Percentiles rank a stretch among this genome's conserved stretches.
Evolutionary conservation across 208 protist genomes (phyloP).

Genomic region (Crithidia mellificae): DNA sequence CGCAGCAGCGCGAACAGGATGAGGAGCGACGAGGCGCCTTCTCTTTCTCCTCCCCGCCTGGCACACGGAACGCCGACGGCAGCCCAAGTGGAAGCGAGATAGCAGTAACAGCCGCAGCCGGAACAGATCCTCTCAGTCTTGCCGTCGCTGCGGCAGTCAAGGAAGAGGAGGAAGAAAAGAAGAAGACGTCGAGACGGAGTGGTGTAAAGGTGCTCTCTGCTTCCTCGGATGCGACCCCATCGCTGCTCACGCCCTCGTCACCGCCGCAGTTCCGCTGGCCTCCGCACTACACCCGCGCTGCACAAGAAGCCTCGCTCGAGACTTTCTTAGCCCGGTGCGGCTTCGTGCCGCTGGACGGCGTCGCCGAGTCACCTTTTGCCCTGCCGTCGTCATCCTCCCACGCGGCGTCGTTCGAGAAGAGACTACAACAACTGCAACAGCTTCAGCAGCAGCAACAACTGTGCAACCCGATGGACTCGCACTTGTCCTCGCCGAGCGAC

Average conservation of each 20-base stretch:
- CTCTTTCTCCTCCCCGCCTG: neutral
- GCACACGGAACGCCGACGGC: too few relatives aligned
- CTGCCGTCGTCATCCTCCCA: neutral
- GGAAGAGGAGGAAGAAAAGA: too few relatives aligned
- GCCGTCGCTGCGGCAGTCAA: too few relatives aligned
- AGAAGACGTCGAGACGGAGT: too few relatives aligned
- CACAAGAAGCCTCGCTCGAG: constrained; percentile 7
- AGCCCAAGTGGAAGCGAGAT: too few relatives aligned
- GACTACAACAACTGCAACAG: neutral
- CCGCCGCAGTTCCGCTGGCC: constrained; percentile 12
- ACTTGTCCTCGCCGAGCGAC: constrained; percentile 5
- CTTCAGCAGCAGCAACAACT: neutral
- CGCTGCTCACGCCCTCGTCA: constrained; percentile 2
- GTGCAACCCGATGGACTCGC: neutral
- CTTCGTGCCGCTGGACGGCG: constrained; percentile 12
- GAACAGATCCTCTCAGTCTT: too few relatives aligned
- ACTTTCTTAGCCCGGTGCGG: constrained; percentile 30
- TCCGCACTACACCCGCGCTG: constrained; percentile 16
- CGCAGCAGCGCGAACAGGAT: constrained; percentile 1
- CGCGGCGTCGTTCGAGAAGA: too few relatives aligned
- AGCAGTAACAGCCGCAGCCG: neutral
- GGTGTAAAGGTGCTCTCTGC: neutral
- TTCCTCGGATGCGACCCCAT: neutral
- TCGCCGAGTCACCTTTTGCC: too few relatives aligned
- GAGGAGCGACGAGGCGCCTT: neutral